Base-by-base conservation (phyloP, 768 basidiomycete genomes). In the Trichaptum fuscoviolaceum region DNA sequence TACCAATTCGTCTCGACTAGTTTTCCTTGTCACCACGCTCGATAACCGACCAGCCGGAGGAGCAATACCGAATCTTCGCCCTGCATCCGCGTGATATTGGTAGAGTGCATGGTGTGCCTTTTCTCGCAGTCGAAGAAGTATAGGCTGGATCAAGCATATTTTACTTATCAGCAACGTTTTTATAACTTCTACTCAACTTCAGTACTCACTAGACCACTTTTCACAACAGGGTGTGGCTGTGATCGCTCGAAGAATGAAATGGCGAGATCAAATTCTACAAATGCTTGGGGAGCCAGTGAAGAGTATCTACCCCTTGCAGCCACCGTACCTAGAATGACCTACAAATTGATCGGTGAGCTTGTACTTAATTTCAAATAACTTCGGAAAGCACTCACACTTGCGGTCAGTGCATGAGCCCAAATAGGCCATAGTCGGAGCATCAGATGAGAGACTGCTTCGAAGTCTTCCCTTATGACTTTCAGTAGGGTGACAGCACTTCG, bases 231-330 rank as follows among this genome's bases (percentile, higher is more conserved):
- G 10, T 52, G 42, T 12, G 42, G 42, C 42, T 52, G 42, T 52
- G 42, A 52, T 52, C 20, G 42, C 69, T 82, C 83, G 68, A 90
- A 90, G 35, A 91, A 70, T 68, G 87, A 86, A 63, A 87, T 80
- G 26, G 86, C 88, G 24, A 88, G 76, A 62, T 87, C 86, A 5
- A 91, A 76, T 69, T 91, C 89, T 59, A 87, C 80, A 69, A 87
- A 84, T 34, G 88, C 89, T 70, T 83, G 85, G 1, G 88, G 80
- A 27, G 87, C 87, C 84, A 90, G 87, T 60, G 82, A 84, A 34
- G 87, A 88, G 17, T 85, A 82, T 0, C 88, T 88, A 3, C 87
- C 84, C 59, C 59, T 61, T 17, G 30, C 30, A 34, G 3, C 59
- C 57, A 90, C 88, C 58, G 81, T 80, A 18, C 88, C 89, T 10